Evolutionary conservation across 2,329 filamentous ascomycete species (phyloP), one percentile per base, ranked within the genome.

Genomic region (Tympanopsis confertula): DNA sequence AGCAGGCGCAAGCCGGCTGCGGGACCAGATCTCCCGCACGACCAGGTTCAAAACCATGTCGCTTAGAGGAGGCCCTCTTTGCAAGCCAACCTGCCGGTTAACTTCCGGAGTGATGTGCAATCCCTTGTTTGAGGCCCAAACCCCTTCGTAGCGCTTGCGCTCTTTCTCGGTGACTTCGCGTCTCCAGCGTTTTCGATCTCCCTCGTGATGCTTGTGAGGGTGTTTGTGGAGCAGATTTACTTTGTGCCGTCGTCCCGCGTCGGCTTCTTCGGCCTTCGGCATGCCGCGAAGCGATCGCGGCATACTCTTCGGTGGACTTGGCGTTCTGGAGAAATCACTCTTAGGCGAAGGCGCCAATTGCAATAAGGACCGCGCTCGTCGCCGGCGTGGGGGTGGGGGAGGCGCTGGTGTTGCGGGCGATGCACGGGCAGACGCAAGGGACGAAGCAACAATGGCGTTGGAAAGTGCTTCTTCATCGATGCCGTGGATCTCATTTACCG

Each of bases 81-180:
- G n/a, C n/a, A n/a, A n/a, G n/a, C n/a, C n/a, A n/a, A n/a, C n/a
- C n/a, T n/a, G 38, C 19, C 14, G 47, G 35, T 33, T 35, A 20
- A 39, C 24, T 29, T 44, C 41, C 14, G 43, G 28, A 33, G 47
- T 50, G 19, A 63, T 49, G 28, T 57, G 49, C 14, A 62, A 38
- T 10, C 64, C 63, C 48, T 58, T 58, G 42, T 68, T 68, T 4
- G 64, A 63, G 20, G 63, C 65, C 63, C 65, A 68, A 4, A 68
- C 62, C 3, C 63, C 65, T 47, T 68, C 65, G 41, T 68, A 68
- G 37, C 63, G 52, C 43, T 64, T 68, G 24, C 63, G 54, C 39
- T 66, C 61, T 19, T 54, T 51, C 42, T 65, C 62, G 1, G 57
- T 62, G 12, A 68, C 47, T 40, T 59, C 56, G 35, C 57, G 56